Evolutionary conservation across 169 alveolate genomes (phyloP).

Genomic region (Eimeria praecox): DNA sequence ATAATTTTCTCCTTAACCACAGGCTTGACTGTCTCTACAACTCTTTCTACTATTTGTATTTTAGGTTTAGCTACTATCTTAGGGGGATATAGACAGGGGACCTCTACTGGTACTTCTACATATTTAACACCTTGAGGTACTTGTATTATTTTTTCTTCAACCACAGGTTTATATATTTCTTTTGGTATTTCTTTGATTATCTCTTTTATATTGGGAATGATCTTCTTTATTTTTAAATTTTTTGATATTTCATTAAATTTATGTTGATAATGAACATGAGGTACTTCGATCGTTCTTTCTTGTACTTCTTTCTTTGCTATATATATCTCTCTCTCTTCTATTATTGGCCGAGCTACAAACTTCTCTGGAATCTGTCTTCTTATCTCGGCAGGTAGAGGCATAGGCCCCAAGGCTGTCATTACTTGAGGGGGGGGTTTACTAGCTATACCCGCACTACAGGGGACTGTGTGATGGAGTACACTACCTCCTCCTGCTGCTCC

Average conservation of each 20-base stretch:
- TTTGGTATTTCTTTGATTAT: slow-evolving; percentile 90
- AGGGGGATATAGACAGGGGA: slow-evolving; percentile 92
- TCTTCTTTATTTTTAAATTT: slow-evolving; percentile 86
- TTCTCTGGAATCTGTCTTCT: slow-evolving; percentile 90
- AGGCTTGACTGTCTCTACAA: slow-evolving; percentile 90
- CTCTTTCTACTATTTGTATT: slow-evolving; percentile 90
- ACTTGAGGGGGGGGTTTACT: slow-evolving; percentile 88
- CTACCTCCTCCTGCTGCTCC: not conserved
- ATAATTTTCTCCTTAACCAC: slow-evolving; percentile 89
- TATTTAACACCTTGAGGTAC: slow-evolving; percentile 93
- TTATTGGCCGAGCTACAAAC: slow-evolving; percentile 91
- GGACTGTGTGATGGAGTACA: not conserved
- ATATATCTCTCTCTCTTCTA: slow-evolving; percentile 91
- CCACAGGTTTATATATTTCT: slow-evolving; percentile 90
- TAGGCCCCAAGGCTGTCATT: slow-evolving; percentile 92
- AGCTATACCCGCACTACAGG: slow-evolving; percentile 59
- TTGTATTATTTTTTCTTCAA: slow-evolving; percentile 92
- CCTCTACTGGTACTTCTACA: slow-evolving; percentile 93
- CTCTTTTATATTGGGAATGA: slow-evolving; percentile 89
- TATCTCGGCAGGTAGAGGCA: slow-evolving; percentile 91
- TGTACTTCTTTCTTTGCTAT: slow-evolving; percentile 91
- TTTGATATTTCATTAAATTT: slow-evolving; percentile 89
- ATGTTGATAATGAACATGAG: slow-evolving; percentile 92
- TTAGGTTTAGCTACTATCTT: slow-evolving; percentile 90
- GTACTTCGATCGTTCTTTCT: slow-evolving; percentile 91